phyloP scores from a whole-genome alignment of 768 basidiomycete genomes.

The Hygrophoropsis aurantiaca region DNA sequence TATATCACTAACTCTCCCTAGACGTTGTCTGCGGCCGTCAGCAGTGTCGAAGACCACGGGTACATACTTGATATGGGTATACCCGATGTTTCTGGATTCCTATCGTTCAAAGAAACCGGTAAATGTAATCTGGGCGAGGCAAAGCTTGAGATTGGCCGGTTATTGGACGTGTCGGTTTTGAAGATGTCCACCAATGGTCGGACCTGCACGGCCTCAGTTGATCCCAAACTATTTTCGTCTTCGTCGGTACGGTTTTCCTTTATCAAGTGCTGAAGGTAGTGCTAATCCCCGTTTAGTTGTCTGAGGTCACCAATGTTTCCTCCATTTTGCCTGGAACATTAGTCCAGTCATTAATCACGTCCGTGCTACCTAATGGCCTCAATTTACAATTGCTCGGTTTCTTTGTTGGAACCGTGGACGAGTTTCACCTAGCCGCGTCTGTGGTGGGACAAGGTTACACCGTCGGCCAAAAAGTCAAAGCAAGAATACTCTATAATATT shows the following conservation, averaged over 20 bases:
- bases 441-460: conserved; percentile 46
- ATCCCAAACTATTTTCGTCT: conserved; percentile 46
- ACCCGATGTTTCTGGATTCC: conserved; percentile 76
- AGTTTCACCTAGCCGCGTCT: conserved; percentile 65
- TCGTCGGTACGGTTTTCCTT: conserved; percentile 49
- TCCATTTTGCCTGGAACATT: conserved; percentile 87
- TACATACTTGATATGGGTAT: conserved; percentile 88
- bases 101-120: conserved; percentile 73
- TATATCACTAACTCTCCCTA: conserved; percentile 30
- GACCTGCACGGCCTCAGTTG: conserved; percentile 67
- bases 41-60: conserved; percentile 91
- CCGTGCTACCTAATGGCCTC: conserved; percentile 68
- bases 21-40: conserved; percentile 75
- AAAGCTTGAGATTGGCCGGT: conserved; percentile 59
- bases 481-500: conserved; percentile 81
- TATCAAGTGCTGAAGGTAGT: too few species aligned
- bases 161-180: conserved; percentile 66
- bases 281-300: too few species aligned
- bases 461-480: conserved; percentile 76
- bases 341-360: conserved; percentile 81
- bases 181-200: conserved; percentile 76
- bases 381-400: conserved; percentile 89
- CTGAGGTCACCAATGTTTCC: conserved; percentile 74
- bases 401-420: conserved; percentile 88
- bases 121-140: conserved; percentile 30